Conservation (phyloP, 192 early-diverging fungal species). For the Coemansia sp. region DNA sequence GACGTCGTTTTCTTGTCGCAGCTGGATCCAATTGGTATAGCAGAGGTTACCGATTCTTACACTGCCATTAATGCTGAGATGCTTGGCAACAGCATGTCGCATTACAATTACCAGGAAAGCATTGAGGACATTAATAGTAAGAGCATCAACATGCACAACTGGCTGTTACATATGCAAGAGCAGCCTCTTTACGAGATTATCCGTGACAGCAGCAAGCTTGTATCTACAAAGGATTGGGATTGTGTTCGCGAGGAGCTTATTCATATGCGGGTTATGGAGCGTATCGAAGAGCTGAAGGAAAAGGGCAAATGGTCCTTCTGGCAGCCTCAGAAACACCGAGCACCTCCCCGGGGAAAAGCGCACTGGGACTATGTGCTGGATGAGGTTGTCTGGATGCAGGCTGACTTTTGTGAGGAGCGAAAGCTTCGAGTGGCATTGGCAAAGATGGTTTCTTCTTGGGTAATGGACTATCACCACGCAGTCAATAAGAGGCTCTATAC, state of each 20-base stretch:
- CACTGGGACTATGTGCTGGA: conserved; percentile 60
- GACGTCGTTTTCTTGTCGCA: conserved; percentile 46
- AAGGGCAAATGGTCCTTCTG: conserved; percentile 55
- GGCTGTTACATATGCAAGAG: conserved; percentile 44
- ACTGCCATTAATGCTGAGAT: conserved; percentile 19
- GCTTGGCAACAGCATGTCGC: conserved; percentile 17
- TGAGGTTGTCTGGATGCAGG: conserved; percentile 57
- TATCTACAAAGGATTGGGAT: conserved; percentile 49
- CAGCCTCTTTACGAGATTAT: conserved; percentile 45
- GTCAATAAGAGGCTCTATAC: conserved; percentile 45
- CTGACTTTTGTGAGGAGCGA: conserved; percentile 56
- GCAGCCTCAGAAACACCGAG: conserved; percentile 51
- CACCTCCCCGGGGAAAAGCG: conserved; percentile 54
- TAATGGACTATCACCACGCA: conserved; percentile 56
- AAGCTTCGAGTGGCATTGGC: conserved; percentile 52
- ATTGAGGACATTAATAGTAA: conserved; percentile 38
- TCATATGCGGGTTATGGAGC: conserved; percentile 47
- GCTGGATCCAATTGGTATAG: conserved; percentile 24
- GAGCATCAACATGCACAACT: conserved; percentile 44
- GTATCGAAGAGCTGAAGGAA: conserved; percentile 55
- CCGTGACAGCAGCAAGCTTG: conserved; percentile 27
- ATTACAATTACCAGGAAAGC: conserved; percentile 29
- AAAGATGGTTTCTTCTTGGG: conserved; percentile 42
- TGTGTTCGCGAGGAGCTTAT: conserved; percentile 53
- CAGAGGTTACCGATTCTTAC: conserved; percentile 18